Evolutionary conservation across 345 rosid species (phyloP), one percentile per base, ranked within the genome.

Genomic region (Arabis hirsuta): DNA sequence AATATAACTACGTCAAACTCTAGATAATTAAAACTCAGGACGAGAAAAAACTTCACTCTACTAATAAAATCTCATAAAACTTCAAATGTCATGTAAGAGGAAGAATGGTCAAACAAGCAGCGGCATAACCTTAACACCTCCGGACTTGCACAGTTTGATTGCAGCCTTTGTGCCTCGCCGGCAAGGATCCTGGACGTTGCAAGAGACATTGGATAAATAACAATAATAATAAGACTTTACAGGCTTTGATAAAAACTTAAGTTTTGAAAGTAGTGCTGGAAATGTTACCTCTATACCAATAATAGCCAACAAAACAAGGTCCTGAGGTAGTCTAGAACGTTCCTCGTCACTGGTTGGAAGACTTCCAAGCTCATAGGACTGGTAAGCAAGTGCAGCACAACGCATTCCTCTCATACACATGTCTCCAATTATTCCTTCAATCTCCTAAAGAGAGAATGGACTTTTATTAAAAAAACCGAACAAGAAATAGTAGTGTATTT

Each of bases 351-450:
- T 76, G 22, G 78, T 54, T 14, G 86, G 90, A 67, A 88, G 80
- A 41, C 77, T 78, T 47, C 78, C 87, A 10, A 9, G 51, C 32
- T 86, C 92, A 74, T 36, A 80, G 20, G 80, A 53, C 78, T 85
- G 84, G 57, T 85, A 88, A 7, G 98, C 98, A 67, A 93, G 86
- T 61, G 94, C 98, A 73, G 87, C 85, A 76, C 98, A 90, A 7
- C 96, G 87, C 84, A 88, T 69, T 73, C 94, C 85, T 43, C 79
- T 63, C 58, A 83, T 78, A 34, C 97, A 92, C 98, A 90, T 90
- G 19, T 82, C 82, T 48, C 83, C 75, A 46, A 90, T 85, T 74
- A 81, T 87, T 45, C 20, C 69, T 81, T 74, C 79, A 81, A 76
- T 62, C 61, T 0, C 79, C 87, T 96, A 82, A 65, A 77, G 72